These are phyloP conservation scores for Barbarea vulgaris DNA, from an alignment of 345 rosid species.

Conservation along the genomic window DNA sequence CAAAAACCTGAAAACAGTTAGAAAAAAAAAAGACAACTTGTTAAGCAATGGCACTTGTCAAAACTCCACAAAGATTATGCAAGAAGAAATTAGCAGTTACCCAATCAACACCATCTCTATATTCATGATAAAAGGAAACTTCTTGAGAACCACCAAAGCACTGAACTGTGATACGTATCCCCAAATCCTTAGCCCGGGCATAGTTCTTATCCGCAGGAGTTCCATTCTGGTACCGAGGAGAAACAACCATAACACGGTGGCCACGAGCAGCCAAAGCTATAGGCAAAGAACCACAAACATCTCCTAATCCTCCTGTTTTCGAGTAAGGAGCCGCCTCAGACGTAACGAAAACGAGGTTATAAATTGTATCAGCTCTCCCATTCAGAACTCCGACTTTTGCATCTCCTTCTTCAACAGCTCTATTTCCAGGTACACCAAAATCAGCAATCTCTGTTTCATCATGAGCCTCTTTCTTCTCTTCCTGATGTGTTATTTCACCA, in stretches of 20 bases:
- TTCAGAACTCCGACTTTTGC: slow-evolving; percentile 42
- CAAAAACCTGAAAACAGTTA: slow-evolving; percentile 63
- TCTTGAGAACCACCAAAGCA: slow-evolving; percentile 86
- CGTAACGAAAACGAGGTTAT: slow-evolving; percentile 76
- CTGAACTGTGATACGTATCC: slow-evolving; percentile 47
- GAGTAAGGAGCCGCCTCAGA: slow-evolving; percentile 98
- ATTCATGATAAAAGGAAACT: slow-evolving; percentile 85
- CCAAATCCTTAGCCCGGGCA: slow-evolving; percentile 53
- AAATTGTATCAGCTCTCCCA: slow-evolving; percentile 37
- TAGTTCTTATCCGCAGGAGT: slow-evolving; percentile 56
- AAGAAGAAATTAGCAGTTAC: slow-evolving; percentile 45
- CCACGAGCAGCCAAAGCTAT: slow-evolving; percentile 74
- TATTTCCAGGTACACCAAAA: slow-evolving; percentile 29
- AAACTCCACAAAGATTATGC: not conserved
- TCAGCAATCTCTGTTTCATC: slow-evolving; percentile 33
- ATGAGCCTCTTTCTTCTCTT: not conserved
- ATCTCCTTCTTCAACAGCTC: slow-evolving; percentile 43
- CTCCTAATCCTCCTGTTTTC: slow-evolving; percentile 94
- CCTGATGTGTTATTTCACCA: slow-evolving; percentile 31
- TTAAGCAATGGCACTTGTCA: not conserved
- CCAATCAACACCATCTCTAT: slow-evolving; percentile 92
- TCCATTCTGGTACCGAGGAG: slow-evolving; percentile 78
- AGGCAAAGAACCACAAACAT: slow-evolving; percentile 97
- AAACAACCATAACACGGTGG: slow-evolving; percentile 93
- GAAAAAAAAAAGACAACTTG: not conserved